Conservation (phyloP, 345 rosid genomes). For the Isatis tinctoria region DNA sequence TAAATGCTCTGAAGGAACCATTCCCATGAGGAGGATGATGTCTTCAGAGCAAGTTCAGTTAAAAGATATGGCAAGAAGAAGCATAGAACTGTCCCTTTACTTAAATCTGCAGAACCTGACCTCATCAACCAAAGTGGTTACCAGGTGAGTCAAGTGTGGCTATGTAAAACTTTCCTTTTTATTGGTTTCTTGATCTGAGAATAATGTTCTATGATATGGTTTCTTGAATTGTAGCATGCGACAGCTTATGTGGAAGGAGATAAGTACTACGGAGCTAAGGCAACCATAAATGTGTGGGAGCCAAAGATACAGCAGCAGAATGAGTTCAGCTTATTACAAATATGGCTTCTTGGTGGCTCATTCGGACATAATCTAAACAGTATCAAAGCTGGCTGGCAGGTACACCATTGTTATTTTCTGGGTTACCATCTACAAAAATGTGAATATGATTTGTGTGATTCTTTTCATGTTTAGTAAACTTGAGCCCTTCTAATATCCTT, state of each 20-base stretch:
- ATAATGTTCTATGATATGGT: slow-evolving; percentile 1
- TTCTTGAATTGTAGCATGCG: slow-evolving; percentile 62
- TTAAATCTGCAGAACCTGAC: slow-evolving; percentile 86
- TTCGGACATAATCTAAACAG: slow-evolving; percentile 98
- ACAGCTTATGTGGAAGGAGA: slow-evolving; percentile 94
- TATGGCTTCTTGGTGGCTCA: slow-evolving; percentile 96
- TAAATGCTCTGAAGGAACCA: slow-evolving; percentile 66
- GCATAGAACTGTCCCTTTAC: slow-evolving; percentile 68
- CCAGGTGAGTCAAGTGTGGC: slow-evolving; percentile 46
- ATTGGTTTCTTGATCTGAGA: slow-evolving; percentile 11
- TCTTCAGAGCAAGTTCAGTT: slow-evolving; percentile 86
- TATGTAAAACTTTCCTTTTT: neutral
- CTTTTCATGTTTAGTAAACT: neutral
- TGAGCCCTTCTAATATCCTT: too few relatives aligned
- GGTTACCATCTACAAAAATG: neutral
- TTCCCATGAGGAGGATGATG: slow-evolving; percentile 94
- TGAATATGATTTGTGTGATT: slow-evolving; percentile 15
- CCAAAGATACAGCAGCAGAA: slow-evolving; percentile 90
- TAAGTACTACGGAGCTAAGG: slow-evolving; percentile 88
- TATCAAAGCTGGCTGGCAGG: slow-evolving; percentile 99
- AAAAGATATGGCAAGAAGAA: slow-evolving; percentile 95
- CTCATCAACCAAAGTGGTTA: slow-evolving; percentile 83
- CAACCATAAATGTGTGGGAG: slow-evolving; percentile 97
- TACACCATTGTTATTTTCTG: slow-evolving; percentile 19
- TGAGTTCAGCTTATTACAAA: slow-evolving; percentile 97